Evolutionary conservation across 176 grass and related monocot genomes (phyloP).

Genomic region (Themeda triandra): DNA sequence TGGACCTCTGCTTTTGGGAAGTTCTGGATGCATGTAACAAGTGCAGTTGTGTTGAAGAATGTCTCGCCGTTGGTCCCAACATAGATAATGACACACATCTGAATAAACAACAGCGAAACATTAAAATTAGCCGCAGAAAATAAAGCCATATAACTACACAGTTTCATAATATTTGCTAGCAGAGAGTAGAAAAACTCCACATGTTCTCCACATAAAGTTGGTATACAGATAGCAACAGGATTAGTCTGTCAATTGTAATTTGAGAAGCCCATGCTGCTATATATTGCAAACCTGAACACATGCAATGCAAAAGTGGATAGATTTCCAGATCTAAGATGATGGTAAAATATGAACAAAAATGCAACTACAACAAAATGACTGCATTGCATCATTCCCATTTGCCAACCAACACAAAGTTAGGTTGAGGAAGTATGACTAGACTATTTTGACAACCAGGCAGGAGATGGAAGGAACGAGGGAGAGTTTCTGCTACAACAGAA

Average conservation of each 20-base stretch:
- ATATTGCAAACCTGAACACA: not conserved
- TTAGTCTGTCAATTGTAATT: not conserved
- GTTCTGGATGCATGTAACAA: slow-evolving; percentile 91
- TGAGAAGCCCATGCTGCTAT: slow-evolving; percentile 3
- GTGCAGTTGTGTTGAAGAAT: slow-evolving; percentile 81
- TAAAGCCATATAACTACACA: not conserved
- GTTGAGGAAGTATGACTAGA: slow-evolving; percentile 10
- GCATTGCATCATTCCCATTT: not conserved
- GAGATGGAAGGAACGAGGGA: not conserved
- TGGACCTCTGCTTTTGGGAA: slow-evolving; percentile 86
- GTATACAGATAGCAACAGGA: not conserved
- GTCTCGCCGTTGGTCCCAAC: slow-evolving; percentile 89
- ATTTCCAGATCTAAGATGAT: slow-evolving; percentile 2
- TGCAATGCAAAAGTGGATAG: not conserved
- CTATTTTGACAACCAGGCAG: not conserved
- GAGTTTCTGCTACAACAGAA: not conserved
- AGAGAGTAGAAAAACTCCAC: not conserved
- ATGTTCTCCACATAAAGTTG: not conserved
- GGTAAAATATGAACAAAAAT: not conserved
- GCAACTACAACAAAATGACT: not conserved
- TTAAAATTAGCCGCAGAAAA: slow-evolving; percentile 22
- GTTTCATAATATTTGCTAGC: not conserved
- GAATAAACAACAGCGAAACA: slow-evolving; percentile 9
- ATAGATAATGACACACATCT: slow-evolving; percentile 90
- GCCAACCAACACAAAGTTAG: not conserved